A percentile compares a stretch with the other conserved stretches of the same genome.
phyloP scores from a whole-genome alignment of 495 filamentous ascomycete species.

The Glonium stellatum region DNA sequence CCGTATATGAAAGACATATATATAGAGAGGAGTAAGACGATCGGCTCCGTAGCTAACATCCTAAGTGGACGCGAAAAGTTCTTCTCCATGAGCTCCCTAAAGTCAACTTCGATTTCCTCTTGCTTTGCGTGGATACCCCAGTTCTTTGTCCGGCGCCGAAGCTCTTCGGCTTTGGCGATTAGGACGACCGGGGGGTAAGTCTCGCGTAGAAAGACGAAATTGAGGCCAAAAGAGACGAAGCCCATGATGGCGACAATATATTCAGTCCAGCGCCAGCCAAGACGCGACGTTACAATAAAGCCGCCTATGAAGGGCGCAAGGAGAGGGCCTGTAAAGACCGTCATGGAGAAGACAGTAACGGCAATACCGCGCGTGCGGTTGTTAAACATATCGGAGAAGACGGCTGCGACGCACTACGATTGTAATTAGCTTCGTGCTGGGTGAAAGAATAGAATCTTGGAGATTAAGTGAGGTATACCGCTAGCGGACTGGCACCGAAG shows the following conservation, averaged over 20 bases:
- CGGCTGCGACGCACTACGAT: slow-evolving; percentile 55
- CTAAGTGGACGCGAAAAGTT: slow-evolving; percentile 77
- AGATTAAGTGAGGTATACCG: slow-evolving; percentile 40
- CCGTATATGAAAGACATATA: slow-evolving; percentile 62
- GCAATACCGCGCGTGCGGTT: slow-evolving; percentile 72
- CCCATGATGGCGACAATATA: slow-evolving; percentile 72
- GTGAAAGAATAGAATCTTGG: neutral
- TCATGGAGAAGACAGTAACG: slow-evolving; percentile 75
- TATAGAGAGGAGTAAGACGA: slow-evolving; percentile 63
- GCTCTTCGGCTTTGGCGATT: slow-evolving; percentile 64
- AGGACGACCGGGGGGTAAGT: slow-evolving; percentile 80
- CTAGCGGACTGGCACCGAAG: slow-evolving; percentile 67
- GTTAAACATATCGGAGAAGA: slow-evolving; percentile 85
- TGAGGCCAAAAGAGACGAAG: slow-evolving; percentile 58
- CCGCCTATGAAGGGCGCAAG: slow-evolving; percentile 79
- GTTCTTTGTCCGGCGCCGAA: slow-evolving; percentile 76
- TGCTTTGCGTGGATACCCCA: slow-evolving; percentile 94
- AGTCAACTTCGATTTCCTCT: slow-evolving; percentile 84
- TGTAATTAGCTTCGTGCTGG: neutral
- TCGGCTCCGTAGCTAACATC: slow-evolving; percentile 74
- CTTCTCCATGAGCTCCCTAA: slow-evolving; percentile 69
- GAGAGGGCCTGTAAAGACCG: slow-evolving; percentile 75
- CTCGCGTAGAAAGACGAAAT: slow-evolving; percentile 68
- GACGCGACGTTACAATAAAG: slow-evolving; percentile 58
- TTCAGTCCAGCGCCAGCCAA: slow-evolving; percentile 84